Evolutionary conservation across 768 basidiomycete species (phyloP).

Genomic region (Coprinopsis cinerea): DNA sequence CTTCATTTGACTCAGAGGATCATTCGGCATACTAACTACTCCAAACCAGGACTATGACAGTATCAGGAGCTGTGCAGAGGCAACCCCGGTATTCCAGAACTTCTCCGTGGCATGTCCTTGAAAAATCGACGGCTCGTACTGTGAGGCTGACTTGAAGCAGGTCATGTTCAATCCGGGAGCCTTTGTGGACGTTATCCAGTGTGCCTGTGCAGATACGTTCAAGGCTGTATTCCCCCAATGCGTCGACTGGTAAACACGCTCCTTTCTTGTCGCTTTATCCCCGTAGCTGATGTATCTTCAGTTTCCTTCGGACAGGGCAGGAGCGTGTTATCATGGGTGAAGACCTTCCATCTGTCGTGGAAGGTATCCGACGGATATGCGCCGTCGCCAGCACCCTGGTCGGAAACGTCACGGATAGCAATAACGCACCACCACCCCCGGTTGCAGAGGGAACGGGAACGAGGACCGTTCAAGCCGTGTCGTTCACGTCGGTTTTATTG

Average conservation of each 20-base stretch:
- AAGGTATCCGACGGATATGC: constrained; percentile 48
- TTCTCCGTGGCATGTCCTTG: constrained; percentile 38
- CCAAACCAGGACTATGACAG: constrained; percentile 36
- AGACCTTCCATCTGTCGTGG: constrained; percentile 42
- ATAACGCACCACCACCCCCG: neutral
- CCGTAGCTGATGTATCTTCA: constrained; percentile 15
- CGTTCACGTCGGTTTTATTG: too few relatives aligned
- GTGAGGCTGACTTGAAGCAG: constrained; percentile 22
- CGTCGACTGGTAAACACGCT: constrained; percentile 49
- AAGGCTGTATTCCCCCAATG: constrained; percentile 54
- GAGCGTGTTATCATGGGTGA: constrained; percentile 41
- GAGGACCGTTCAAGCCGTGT: too few relatives aligned
- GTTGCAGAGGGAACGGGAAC: too few relatives aligned
- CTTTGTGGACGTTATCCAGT: constrained; percentile 57
- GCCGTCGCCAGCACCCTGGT: constrained; percentile 45
- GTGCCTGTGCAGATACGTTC: constrained; percentile 49
- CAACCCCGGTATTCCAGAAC: constrained; percentile 53
- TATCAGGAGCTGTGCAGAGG: constrained; percentile 54
- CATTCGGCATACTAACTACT: too few relatives aligned
- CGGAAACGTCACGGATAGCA: constrained; percentile 36
- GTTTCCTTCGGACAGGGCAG: constrained; percentile 56
- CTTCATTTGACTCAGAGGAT: too few relatives aligned
- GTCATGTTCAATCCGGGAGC: constrained; percentile 60
- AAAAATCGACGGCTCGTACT: neutral
- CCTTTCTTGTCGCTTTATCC: neutral